Conservation (phyloP, 2,329 filamentous ascomycete genomes). For the Diaporthe vexans region DNA sequence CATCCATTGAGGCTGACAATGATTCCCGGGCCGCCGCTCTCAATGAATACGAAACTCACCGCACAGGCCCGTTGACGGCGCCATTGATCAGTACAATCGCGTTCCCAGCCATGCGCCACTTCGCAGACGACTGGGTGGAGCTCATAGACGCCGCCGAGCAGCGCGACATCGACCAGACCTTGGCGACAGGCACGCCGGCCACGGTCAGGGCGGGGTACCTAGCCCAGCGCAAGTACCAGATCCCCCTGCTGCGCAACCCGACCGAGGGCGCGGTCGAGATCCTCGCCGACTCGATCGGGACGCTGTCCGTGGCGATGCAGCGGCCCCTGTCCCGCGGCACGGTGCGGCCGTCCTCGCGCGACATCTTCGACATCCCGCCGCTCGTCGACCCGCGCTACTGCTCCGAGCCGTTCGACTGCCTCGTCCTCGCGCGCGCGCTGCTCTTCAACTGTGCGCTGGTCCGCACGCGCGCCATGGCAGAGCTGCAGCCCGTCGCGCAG, state of each 20-base stretch:
- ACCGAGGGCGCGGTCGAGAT: conserved; percentile 48
- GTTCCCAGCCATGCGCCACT: conserved; percentile 44
- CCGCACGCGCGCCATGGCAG: conserved; percentile 42
- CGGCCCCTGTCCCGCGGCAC: conserved; percentile 55
- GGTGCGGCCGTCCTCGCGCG: conserved; percentile 62
- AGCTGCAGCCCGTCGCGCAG: conserved; percentile 50
- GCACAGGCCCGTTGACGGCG: conserved; percentile 46
- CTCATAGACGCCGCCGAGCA: conserved; percentile 39
- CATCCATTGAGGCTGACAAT: conserved; percentile 40
- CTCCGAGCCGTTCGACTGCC: conserved; percentile 61
- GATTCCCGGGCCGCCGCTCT: conserved; percentile 37
- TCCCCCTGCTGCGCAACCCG: conserved; percentile 54
- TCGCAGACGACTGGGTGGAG: conserved; percentile 41
- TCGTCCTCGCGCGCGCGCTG: conserved; percentile 61
- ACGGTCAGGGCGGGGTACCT: conserved; percentile 44
- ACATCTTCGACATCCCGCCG: conserved; percentile 59
- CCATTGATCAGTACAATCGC: conserved; percentile 47
- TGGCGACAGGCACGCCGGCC: conserved; percentile 37
- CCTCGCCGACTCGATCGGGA: conserved; percentile 47
- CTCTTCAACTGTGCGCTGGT: conserved; percentile 56
- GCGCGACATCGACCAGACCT: conserved; percentile 32
- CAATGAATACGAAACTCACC: conserved; percentile 45
- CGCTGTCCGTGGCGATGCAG: conserved; percentile 44
- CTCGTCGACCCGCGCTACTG: conserved; percentile 66
- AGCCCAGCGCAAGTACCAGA: conserved; percentile 47